Base-by-base conservation (phyloP, 164 flowering plant genomes). In the Umbellularia californica region DNA sequence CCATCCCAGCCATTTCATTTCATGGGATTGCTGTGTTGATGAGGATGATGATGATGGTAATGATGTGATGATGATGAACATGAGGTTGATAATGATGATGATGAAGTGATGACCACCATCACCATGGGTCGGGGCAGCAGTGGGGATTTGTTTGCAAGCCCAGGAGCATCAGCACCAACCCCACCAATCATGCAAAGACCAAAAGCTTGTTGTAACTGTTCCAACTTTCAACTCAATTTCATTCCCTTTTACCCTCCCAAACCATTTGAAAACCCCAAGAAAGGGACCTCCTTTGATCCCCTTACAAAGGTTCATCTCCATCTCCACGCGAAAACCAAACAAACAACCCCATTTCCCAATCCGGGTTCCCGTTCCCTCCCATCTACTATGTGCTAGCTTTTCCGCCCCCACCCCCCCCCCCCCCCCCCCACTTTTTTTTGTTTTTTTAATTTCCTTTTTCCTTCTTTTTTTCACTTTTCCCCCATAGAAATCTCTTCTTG, bases 201-300 rank as follows among this genome's bases (percentile, higher is more conserved):
- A 51, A 65, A 50, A 65, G 22, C 70, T 25, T 23, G 69, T 73
- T 24, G 75, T 65, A 27, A 27, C 72, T 75, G 67, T 69, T 75
- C 28, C 65, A 66, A 65, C 68, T 68, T 77, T 72, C 62, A 25
- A 64, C 72, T 69, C 27, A 24, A 75, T 69, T 75, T 75, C 63
- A 35, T 68, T 70, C 73, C 20, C 58, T 77, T 79, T 76, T 80
- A 77, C 83, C 80, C 83, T 80, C 80, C 78, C 76, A 80, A 80
- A 77, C 80, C 76, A 77, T 80, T 80, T 80, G 83, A 80, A 80
- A 77, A 75, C 76, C 83, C 83, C 80, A 70, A 80, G 72, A 80
- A 74, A 77, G 75, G 71, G 68, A 74, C 52, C 72, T 25, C 33
- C 63, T 58, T 35, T 76, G 76, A 77, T 68, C 72, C 69, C 47